Base-by-base conservation (phyloP, 805 yeast genomes). In the Hermanozyma aechmeae region DNA sequence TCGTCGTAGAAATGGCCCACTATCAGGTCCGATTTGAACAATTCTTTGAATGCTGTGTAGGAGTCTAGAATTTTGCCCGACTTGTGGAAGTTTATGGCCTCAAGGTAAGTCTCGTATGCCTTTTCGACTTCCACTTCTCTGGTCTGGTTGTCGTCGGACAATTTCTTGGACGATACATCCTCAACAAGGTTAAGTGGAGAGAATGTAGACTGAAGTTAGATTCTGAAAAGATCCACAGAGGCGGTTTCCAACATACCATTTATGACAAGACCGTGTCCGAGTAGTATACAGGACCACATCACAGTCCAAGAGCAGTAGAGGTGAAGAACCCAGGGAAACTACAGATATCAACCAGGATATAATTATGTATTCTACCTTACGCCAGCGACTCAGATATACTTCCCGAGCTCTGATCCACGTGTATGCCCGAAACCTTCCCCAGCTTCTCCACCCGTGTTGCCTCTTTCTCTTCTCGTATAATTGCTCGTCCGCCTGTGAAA, bases 111-210 rank as follows among this genome's bases (percentile, higher is more conserved):
- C 40, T 73, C 74, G 50, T 80, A 79, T 3, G 95, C 92, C 46
- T 81, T 82, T 51, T 92, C 97, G 13, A 77, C 68, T 56, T 89
- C 96, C 15, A 89, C 61, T 49, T 92, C 99, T 27, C 95, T 63
- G 1, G 96, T 80, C 45, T 86, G 95, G 39, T 85, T 89, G 39
- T 87, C 95, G 19, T 79, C 80, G 23, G 53, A 40, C 31, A 58
- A 66, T 34, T 60, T 58, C 38, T 83, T 89, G 20, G 72, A 61
- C 4, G 70, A 55, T 28, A 80, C 83, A 46, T 82, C 93, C 32
- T 80, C 89, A 23, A 71, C 71, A 26, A 79, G 56, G 45, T 89
- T 89, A 25, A 87, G 65, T 2, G 97, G 94, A 18, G 77, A 67
- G 51, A 89, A 87, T 2, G 76, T 61, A 14, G 87, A 78, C 79